Conservation (phyloP, 2,329 filamentous ascomycete species). For the Talaromyces pinophilus region DNA sequence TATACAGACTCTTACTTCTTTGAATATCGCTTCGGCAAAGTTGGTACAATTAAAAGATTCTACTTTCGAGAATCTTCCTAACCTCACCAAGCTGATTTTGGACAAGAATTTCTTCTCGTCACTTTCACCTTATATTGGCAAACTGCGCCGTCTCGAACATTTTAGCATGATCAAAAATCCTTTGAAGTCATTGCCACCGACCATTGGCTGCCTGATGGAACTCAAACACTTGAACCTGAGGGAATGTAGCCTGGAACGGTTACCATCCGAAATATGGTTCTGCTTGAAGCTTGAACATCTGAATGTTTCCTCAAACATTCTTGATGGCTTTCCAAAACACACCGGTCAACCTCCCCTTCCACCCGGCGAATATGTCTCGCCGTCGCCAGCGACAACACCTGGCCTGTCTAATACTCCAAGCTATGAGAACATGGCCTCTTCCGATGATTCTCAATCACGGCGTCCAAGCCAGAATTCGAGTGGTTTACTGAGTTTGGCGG, state of each 20-base stretch:
- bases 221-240: constrained; percentile 83
- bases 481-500: constrained; percentile 72
- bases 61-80: constrained; percentile 82
- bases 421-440: constrained; percentile 72
- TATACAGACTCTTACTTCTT: constrained; percentile 76
- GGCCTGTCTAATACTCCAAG: constrained; percentile 64
- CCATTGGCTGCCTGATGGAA: constrained; percentile 85
- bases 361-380: constrained; percentile 49
- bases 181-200: constrained; percentile 76
- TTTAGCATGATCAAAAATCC: constrained; percentile 94
- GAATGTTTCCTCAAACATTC: constrained; percentile 92
- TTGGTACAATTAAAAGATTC: constrained; percentile 83
- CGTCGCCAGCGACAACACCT: constrained; percentile 50
- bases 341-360: constrained; percentile 65
- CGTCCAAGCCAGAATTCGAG: constrained; percentile 83
- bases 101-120: constrained; percentile 97
- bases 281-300: constrained; percentile 85
- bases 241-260: constrained; percentile 86
- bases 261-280: constrained; percentile 96
- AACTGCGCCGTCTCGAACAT: constrained; percentile 78
- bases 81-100: constrained; percentile 81
- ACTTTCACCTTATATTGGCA: constrained; percentile 80
- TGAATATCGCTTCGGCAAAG: constrained; percentile 91
- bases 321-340: constrained; percentile 88
- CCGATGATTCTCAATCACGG: constrained; percentile 65